Conservation (phyloP, 306 rosid species). For the Aeschynomene evenia region DNA sequence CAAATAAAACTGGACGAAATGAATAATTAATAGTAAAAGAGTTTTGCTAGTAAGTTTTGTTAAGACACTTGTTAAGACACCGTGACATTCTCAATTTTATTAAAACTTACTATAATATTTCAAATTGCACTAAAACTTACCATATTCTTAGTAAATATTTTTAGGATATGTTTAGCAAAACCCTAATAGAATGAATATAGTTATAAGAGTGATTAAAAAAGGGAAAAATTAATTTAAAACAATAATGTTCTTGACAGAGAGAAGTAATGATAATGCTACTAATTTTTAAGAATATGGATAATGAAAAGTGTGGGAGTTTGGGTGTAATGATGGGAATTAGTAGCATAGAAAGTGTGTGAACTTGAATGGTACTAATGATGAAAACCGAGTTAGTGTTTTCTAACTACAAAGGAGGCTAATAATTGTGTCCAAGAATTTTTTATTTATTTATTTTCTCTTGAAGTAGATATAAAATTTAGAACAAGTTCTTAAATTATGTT, state of each 20-base stretch:
- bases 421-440: constrained; percentile 37
- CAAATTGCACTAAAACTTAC: no score
- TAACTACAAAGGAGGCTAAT: constrained; percentile 36
- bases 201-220: no score
- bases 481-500: constrained; percentile 1
- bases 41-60: no score
- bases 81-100: no score
- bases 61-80: no score
- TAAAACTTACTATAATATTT: no score
- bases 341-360: constrained; percentile 32
- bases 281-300: constrained; percentile 25
- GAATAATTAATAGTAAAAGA: no score
- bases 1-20: no score
- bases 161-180: no score
- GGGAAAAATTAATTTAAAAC: no score
- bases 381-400: constrained; percentile 35
- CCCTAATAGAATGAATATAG: neutral
- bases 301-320: constrained; percentile 30
- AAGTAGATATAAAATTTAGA: constrained; percentile 25
- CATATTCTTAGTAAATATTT: no score
- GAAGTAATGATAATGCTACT: constrained; percentile 22
- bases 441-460: no score
- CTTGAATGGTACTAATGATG: constrained; percentile 29
- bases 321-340: constrained; percentile 51
- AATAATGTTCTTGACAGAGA: neutral